phyloP scores from a whole-genome alignment of 2,329 filamentous ascomycete genomes.

The Sphaceloma murrayae region DNA sequence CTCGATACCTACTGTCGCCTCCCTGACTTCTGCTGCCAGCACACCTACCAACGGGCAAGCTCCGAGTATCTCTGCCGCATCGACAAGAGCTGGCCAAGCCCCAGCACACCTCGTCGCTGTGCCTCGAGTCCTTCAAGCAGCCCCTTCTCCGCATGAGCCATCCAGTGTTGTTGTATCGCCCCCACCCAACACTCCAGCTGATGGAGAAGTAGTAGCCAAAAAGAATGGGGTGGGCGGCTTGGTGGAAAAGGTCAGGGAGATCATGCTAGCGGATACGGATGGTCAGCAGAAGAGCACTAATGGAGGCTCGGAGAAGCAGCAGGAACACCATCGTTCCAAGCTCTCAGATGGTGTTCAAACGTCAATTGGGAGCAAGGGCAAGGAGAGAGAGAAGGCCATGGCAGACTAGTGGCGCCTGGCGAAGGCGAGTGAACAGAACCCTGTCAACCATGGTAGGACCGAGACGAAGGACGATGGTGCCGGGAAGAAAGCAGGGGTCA shows the following conservation, averaged over 20 bases:
- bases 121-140: background rate
- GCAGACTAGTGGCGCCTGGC: slow-evolving; percentile 14
- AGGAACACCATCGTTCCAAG: too few relatives aligned
- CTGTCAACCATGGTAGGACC: too few relatives aligned
- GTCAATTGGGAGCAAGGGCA: too few relatives aligned
- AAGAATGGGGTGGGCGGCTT: background rate
- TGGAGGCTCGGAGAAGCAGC: too few relatives aligned
- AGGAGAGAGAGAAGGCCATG: slow-evolving; percentile 12
- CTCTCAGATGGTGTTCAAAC: too few relatives aligned
- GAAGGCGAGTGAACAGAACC: background rate
- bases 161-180: background rate
- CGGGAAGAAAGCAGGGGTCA: too few relatives aligned
- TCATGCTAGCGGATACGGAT: background rate
- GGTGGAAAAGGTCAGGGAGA: slow-evolving; percentile 1
- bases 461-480: too few relatives aligned
- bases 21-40: background rate
- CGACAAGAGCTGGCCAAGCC: background rate
- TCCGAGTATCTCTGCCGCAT: too few relatives aligned
- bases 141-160: background rate
- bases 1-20: background rate
- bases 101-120: slow-evolving; percentile 1
- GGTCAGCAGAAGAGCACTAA: background rate
- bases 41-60: background rate
- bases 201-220: background rate
- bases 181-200: slow-evolving; percentile 9